A percentile compares a stretch with the other conserved stretches of the same genome.
Conservation (phyloP, 2,329 filamentous ascomycete genomes). For the Ceratocystis cubensis region DNA sequence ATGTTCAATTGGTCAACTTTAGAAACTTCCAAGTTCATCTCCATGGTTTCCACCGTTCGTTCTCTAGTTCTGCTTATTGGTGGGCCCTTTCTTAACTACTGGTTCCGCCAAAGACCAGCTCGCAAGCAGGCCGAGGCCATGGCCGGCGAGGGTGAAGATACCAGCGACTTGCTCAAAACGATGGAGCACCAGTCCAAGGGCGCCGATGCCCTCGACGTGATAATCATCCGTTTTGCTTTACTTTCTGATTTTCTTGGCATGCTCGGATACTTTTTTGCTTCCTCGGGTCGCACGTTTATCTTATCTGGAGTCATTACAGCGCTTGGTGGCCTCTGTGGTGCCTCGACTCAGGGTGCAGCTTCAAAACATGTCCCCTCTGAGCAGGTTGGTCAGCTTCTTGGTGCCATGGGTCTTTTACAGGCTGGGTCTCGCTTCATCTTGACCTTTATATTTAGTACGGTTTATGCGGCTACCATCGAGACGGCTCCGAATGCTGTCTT, state of each 20-base stretch:
- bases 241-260: conserved; percentile 65
- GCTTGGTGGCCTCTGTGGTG: conserved; percentile 71
- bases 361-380: conserved; percentile 86
- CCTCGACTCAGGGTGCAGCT: conserved; percentile 69
- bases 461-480: conserved; percentile 72
- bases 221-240: conserved; percentile 61
- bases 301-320: conserved; percentile 59
- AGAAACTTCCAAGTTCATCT: conserved; percentile 70
- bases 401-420: conserved; percentile 75
- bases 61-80: conserved; percentile 63
- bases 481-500: conserved; percentile 74
- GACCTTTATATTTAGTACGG: conserved; percentile 70
- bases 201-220: conserved; percentile 65
- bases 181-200: conserved; percentile 40
- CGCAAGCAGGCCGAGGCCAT: conserved; percentile 30
- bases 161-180: conserved; percentile 14
- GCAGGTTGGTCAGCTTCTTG: conserved; percentile 73
- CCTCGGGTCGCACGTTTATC: conserved; percentile 52
- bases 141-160: background rate
- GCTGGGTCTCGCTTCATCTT: conserved; percentile 66
- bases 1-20: conserved; percentile 73
- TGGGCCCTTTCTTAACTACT: conserved; percentile 63
- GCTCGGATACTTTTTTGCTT: conserved; percentile 58
- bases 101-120: conserved; percentile 48
- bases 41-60: conserved; percentile 62